These are phyloP conservation scores for Trichoderma virens DNA, from an alignment of 495 filamentous ascomycete genomes.

Conservation along the genomic window DNA sequence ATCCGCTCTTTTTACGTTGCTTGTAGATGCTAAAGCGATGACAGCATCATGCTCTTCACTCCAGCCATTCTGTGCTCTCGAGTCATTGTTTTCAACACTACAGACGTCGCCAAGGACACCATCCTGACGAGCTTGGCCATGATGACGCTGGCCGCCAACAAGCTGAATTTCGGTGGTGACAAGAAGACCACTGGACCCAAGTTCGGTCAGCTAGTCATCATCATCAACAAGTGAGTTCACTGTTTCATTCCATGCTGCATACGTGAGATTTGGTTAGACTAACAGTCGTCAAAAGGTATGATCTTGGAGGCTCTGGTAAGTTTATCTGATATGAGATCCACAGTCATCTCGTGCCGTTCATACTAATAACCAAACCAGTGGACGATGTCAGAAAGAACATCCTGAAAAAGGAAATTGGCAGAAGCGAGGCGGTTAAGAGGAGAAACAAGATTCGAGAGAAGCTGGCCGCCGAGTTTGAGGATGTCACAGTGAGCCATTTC, in stretches of 20 bases:
- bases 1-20: not conserved
- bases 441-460: slow-evolving; percentile 5
- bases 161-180: slow-evolving; percentile 1
- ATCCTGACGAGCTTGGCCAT: slow-evolving; percentile 2
- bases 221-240: not conserved
- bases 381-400: slow-evolving; percentile 3
- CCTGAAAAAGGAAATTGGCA: slow-evolving; percentile 1
- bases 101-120: slow-evolving; percentile 5
- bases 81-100: slow-evolving; percentile 5
- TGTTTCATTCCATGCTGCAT: not conserved
- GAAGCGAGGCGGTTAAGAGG: not conserved
- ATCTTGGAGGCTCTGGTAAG: slow-evolving; percentile 2
- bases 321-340: not conserved
- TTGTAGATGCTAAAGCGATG: not conserved
- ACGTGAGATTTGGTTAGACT: not conserved
- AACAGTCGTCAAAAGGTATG: not conserved
- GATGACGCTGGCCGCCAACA: not conserved
- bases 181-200: not conserved
- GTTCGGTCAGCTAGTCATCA: not conserved
- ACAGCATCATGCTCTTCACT: slow-evolving; percentile 5
- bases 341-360: no score
- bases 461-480: slow-evolving; percentile 5
- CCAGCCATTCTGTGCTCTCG: slow-evolving; percentile 1
- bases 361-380: not conserved
- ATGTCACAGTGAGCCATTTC: not conserved